Percentiles rank a stretch among this genome's conserved stretches.
Evolutionary conservation across 2,329 filamentous ascomycete species (phyloP).

Genomic region (Alternaria triticina): DNA sequence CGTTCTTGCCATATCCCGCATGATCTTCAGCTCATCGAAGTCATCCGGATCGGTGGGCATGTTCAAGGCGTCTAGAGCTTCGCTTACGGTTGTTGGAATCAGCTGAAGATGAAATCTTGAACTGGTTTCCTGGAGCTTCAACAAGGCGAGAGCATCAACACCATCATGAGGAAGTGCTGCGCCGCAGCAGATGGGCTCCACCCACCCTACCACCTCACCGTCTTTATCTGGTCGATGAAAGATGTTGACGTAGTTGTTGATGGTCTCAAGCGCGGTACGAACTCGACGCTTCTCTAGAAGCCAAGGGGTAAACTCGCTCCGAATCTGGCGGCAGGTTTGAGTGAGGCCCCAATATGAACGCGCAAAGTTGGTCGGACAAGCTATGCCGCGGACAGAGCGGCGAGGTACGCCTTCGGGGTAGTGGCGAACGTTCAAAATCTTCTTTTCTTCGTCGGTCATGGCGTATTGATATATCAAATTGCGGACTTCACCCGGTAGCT

Average conservation of each 20-base stretch:
- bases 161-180: neutral
- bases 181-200: slow-evolving; percentile 6
- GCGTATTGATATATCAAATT: slow-evolving; percentile 11
- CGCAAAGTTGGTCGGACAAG: slow-evolving; percentile 4
- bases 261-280: slow-evolving; percentile 5
- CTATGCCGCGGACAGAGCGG: slow-evolving; percentile 2
- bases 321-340: slow-evolving; percentile 1
- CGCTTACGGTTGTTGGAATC: neutral
- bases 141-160: slow-evolving; percentile 2
- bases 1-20: neutral
- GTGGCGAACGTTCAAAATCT: slow-evolving; percentile 1
- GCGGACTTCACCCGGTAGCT: slow-evolving; percentile 6
- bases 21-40: slow-evolving; percentile 2
- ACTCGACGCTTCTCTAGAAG: slow-evolving; percentile 5
- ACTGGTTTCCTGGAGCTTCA: neutral
- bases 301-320: slow-evolving; percentile 7
- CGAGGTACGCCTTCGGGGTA: slow-evolving; percentile 13
- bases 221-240: slow-evolving; percentile 4
- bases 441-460: slow-evolving; percentile 7
- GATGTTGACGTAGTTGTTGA: slow-evolving; percentile 9
- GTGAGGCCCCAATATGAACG: slow-evolving; percentile 13
- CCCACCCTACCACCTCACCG: neutral
- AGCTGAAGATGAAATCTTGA: slow-evolving; percentile 3
- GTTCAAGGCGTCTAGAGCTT: neutral
- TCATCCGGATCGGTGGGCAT: neutral